phyloP scores from a whole-genome alignment of 768 basidiomycete genomes.

The Omphalotus guepiniiformis region DNA sequence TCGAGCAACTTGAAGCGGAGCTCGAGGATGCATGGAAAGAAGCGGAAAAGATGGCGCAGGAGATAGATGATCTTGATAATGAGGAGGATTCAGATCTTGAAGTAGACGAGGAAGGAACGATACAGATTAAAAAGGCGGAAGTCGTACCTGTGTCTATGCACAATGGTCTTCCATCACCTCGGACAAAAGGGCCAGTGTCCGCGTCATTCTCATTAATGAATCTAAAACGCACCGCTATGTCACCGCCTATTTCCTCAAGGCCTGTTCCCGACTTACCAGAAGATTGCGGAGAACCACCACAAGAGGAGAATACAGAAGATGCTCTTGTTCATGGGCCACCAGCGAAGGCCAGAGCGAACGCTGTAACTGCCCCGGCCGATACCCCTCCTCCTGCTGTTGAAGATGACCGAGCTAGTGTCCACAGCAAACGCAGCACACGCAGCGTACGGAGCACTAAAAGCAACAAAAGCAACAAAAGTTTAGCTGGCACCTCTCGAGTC shows the following conservation, averaged over 20 bases:
- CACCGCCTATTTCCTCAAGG: neutral
- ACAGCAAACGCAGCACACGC: conserved; percentile 30
- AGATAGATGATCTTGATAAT: conserved; percentile 61
- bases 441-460: conserved; percentile 33
- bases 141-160: conserved; percentile 36
- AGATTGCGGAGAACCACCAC: neutral
- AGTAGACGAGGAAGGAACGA: conserved; percentile 25
- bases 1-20: conserved; percentile 54
- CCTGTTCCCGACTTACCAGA: neutral
- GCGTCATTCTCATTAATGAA: conserved; percentile 11
- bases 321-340: neutral
- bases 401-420: conserved; percentile 36
- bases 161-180: conserved; percentile 32
- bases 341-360: neutral
- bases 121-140: conserved; percentile 45
- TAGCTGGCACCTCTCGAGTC: conserved; percentile 24
- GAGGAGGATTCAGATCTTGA: conserved; percentile 20
- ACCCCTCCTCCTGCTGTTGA: conserved; percentile 19
- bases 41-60: conserved; percentile 66
- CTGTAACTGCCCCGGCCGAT: too few relatives aligned
- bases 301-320: neutral
- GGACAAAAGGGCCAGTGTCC: conserved; percentile 13
- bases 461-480: conserved; percentile 20
- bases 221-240: conserved; percentile 15
- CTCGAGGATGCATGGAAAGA: conserved; percentile 79